These are phyloP conservation scores for Dujonia santamariae DNA, from an alignment of 1,139 yeast species.

Conservation along the genomic window DNA sequence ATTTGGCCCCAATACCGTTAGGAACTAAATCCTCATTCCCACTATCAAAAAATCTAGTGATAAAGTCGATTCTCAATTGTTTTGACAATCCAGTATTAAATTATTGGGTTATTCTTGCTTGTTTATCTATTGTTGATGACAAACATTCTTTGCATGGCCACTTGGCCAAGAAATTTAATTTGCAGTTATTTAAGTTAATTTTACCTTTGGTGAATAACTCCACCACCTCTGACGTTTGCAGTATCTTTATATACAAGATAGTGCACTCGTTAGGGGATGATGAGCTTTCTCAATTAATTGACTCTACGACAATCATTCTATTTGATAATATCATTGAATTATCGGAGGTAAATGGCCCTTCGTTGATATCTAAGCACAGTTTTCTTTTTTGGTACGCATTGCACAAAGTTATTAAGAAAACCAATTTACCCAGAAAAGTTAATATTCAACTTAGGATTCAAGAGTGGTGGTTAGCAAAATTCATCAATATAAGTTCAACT, in stretches of 20 bases:
- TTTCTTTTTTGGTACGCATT: constrained; percentile 53
- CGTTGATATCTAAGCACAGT: constrained; percentile 39
- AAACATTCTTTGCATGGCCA: background rate
- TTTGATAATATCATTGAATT: constrained; percentile 49
- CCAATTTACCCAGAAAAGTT: constrained; percentile 20
- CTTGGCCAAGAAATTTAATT: constrained; percentile 1
- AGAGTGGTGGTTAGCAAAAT: constrained; percentile 50
- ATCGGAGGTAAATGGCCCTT: constrained; percentile 61
- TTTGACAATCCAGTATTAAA: constrained; percentile 21
- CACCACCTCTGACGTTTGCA: background rate
- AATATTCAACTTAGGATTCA: constrained; percentile 23
- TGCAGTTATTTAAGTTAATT: constrained; percentile 34
- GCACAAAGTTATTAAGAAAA: constrained; percentile 30
- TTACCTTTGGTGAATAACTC: constrained; percentile 44
- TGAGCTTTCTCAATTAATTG: constrained; percentile 20
- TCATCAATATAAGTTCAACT: constrained; percentile 16
- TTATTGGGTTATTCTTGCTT: constrained; percentile 20
- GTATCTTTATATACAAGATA: constrained; percentile 1
- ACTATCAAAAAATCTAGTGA: constrained; percentile 11
- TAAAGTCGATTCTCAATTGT: constrained; percentile 17
- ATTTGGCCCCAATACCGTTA: too few species aligned
- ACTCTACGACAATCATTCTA: constrained; percentile 39
- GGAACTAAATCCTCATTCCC: background rate
- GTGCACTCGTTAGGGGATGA: constrained; percentile 1
- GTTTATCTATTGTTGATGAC: constrained; percentile 17